phyloP scores from a whole-genome alignment of 805 yeast species.

The Schwanniomyces pseudopolymorphus region DNA sequence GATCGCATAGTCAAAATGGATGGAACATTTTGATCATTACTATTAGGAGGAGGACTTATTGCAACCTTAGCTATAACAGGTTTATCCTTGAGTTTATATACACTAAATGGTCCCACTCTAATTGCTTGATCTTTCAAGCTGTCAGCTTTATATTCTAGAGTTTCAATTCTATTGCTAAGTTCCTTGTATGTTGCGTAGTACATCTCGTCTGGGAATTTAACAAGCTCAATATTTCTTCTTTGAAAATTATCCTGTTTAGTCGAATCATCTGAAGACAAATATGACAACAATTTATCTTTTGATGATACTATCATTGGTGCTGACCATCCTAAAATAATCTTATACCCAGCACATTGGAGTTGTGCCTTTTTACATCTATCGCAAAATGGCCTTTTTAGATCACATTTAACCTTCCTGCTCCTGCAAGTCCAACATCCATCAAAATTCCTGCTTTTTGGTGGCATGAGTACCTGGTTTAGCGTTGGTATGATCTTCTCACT shows the following conservation, averaged over 20 bases:
- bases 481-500: background rate
- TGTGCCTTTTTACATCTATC: conserved; percentile 46
- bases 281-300: conserved; percentile 15
- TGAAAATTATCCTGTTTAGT: conserved; percentile 30
- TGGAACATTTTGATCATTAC: background rate
- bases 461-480: conserved; percentile 10
- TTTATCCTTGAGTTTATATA: conserved; percentile 9
- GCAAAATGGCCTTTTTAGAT: conserved; percentile 46
- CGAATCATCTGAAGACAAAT: conserved; percentile 13
- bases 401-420: conserved; percentile 53
- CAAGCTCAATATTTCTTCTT: conserved; percentile 47
- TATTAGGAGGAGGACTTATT: background rate
- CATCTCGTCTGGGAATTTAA: conserved; percentile 35
- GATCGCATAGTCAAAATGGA: background rate
- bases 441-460: conserved; percentile 34
- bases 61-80: background rate
- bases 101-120: conserved; percentile 26
- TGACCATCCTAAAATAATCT: conserved; percentile 47
- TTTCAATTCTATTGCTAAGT: conserved; percentile 37
- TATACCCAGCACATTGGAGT: conserved; percentile 50
- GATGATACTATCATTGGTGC: conserved; percentile 34
- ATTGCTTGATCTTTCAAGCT: conserved; percentile 6
- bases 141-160: conserved; percentile 18
- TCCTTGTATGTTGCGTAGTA: conserved; percentile 38
- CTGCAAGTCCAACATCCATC: conserved; percentile 61